phyloP scores from a whole-genome alignment of 768 basidiomycete genomes.

The Boletus rufocinnamomeus region DNA sequence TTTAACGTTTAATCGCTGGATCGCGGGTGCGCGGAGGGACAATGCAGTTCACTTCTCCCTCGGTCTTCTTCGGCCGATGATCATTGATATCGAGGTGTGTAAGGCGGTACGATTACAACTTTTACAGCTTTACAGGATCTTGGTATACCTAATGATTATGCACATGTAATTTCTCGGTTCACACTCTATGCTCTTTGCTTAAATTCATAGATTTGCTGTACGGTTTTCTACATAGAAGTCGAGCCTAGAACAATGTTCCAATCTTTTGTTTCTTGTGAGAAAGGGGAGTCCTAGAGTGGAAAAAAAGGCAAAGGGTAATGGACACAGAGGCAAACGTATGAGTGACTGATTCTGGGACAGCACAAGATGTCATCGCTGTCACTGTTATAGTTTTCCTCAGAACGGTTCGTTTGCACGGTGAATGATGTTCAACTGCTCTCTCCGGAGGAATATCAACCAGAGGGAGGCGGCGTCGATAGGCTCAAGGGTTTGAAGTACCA shows the following conservation, averaged over 20 bases:
- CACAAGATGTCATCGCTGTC: background rate
- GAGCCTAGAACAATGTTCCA: too few relatives aligned
- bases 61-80: background rate
- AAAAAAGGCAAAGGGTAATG: background rate
- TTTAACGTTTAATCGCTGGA: background rate
- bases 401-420: background rate
- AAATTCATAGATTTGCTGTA: background rate
- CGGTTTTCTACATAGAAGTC: background rate
- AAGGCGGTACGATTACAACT: background rate
- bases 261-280: background rate
- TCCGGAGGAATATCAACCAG: background rate
- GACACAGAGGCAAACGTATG: background rate
- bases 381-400: background rate
- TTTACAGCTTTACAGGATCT: conserved; percentile 1
- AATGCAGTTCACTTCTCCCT: background rate
- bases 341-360: too few relatives aligned
- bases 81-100: background rate
- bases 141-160: background rate
- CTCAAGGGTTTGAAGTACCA: background rate
- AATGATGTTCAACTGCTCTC: background rate
- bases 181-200: background rate
- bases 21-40: background rate
- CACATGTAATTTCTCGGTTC: background rate
- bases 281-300: background rate
- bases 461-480: background rate